Evolutionary conservation across 1,284 basidiomycete genomes (phyloP).

Genomic region (Apiotrichum porosum): DNA sequence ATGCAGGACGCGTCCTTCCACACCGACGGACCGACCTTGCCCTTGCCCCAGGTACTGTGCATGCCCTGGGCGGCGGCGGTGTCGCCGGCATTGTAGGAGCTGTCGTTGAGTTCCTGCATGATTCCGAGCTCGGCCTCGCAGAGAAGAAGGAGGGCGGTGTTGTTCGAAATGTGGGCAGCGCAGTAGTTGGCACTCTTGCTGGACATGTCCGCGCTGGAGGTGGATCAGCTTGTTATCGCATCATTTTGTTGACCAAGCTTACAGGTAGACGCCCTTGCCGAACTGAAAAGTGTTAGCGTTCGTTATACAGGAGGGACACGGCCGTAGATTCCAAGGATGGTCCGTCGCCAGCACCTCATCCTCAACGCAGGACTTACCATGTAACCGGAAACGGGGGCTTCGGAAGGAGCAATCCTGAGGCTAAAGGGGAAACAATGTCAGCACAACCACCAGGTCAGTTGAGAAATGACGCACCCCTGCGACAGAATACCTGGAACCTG

Average conservation of each 20-base stretch:
- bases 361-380: slow-evolving; percentile 37
- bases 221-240: no score
- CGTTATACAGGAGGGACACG: background rate
- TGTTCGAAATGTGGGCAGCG: slow-evolving; percentile 42
- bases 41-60: slow-evolving; percentile 19
- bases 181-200: slow-evolving; percentile 64
- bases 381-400: slow-evolving; percentile 53
- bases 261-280: slow-evolving; percentile 65
- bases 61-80: slow-evolving; percentile 7
- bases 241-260: no score
- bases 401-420: slow-evolving; percentile 63
- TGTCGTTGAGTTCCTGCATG: slow-evolving; percentile 10
- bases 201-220: slow-evolving; percentile 65
- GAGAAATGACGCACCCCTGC: no score
- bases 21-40: slow-evolving; percentile 8
- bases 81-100: slow-evolving; percentile 14
- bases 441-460: no score
- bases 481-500: slow-evolving; percentile 62
- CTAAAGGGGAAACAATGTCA: no score
- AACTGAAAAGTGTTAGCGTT: background rate
- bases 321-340: no score
- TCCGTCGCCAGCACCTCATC: background rate
- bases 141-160: slow-evolving; percentile 16
- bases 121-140: slow-evolving; percentile 22
- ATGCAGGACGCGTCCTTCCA: slow-evolving; percentile 18